Percentiles rank a stretch among this genome's conserved stretches.
phyloP scores from a whole-genome alignment of 2,329 filamentous ascomycete genomes.

The Sclerotinia trifoliorum region DNA sequence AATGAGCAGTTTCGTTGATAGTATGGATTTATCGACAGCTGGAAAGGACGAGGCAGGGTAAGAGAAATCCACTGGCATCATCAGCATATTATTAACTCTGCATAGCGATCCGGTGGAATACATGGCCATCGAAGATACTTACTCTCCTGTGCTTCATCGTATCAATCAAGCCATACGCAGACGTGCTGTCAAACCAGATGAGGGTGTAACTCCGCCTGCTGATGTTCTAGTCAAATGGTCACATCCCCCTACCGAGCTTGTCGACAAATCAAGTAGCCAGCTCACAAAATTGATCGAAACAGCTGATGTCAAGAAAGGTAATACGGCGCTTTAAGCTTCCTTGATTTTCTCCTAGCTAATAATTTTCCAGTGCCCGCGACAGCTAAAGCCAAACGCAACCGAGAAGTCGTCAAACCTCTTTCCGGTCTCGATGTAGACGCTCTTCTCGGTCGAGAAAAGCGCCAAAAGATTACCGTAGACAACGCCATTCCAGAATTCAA shows the following conservation, averaged over 20 bases:
- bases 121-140: constrained; percentile 76
- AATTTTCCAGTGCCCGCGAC: constrained; percentile 67
- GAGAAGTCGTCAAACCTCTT: constrained; percentile 72
- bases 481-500: constrained; percentile 93
- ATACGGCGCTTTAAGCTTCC: constrained; percentile 12
- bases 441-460: constrained; percentile 64
- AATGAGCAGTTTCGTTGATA: constrained; percentile 90
- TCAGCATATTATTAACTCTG: constrained; percentile 17
- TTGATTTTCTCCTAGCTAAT: background rate
- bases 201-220: constrained; percentile 60
- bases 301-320: constrained; percentile 82
- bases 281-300: constrained; percentile 64
- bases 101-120: constrained; percentile 61
- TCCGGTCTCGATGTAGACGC: constrained; percentile 86
- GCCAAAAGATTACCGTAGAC: constrained; percentile 54
- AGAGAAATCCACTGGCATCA: constrained; percentile 32
- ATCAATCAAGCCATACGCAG: constrained; percentile 82
- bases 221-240: constrained; percentile 71
- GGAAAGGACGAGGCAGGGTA: constrained; percentile 74
- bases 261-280: constrained; percentile 54
- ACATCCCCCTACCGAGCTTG: constrained; percentile 65
- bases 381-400: constrained; percentile 66
- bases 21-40: constrained; percentile 79
- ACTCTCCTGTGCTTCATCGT: constrained; percentile 81
- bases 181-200: constrained; percentile 72